These are phyloP conservation scores for Tagetes patula DNA, from an alignment of 129 eudicot genomes.

Conservation along the genomic window DNA sequence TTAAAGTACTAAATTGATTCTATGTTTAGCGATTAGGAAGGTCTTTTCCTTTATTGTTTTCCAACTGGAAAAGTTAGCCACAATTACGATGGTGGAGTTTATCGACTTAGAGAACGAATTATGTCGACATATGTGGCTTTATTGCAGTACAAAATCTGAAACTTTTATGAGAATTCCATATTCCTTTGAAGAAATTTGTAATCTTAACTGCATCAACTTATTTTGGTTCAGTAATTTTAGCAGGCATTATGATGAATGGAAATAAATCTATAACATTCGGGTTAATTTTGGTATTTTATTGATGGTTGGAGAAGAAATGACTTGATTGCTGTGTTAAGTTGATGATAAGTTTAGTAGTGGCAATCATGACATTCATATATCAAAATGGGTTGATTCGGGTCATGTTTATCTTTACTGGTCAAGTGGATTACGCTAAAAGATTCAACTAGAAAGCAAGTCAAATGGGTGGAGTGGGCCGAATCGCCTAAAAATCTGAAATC, in stretches of 20 bases:
- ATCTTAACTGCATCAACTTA: not conserved
- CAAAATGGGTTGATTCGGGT: not conserved
- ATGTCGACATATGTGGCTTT: not conserved
- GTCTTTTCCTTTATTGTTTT: too few species aligned
- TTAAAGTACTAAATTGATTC: not conserved
- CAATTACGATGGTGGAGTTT: not conserved
- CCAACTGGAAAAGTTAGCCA: too few species aligned
- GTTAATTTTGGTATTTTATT: not conserved
- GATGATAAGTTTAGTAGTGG: not conserved
- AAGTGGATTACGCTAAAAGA: not conserved
- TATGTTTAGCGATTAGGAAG: not conserved
- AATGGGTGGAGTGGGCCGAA: not conserved
- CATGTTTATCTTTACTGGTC: not conserved
- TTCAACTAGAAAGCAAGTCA: not conserved
- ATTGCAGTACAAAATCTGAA: too few species aligned
- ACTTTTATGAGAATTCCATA: too few species aligned
- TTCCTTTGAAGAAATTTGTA: not conserved
- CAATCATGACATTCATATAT: not conserved
- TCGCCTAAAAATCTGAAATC: not conserved
- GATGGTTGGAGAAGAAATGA: not conserved
- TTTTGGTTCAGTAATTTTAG: too few species aligned
- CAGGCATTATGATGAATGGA: not conserved
- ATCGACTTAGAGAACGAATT: not conserved
- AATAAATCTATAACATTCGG: not conserved
- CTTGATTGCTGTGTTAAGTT: not conserved